A percentile compares a stretch with the other conserved stretches of the same genome.
Conservation (phyloP, 345 rosid genomes). For the Brassica incana region DNA sequence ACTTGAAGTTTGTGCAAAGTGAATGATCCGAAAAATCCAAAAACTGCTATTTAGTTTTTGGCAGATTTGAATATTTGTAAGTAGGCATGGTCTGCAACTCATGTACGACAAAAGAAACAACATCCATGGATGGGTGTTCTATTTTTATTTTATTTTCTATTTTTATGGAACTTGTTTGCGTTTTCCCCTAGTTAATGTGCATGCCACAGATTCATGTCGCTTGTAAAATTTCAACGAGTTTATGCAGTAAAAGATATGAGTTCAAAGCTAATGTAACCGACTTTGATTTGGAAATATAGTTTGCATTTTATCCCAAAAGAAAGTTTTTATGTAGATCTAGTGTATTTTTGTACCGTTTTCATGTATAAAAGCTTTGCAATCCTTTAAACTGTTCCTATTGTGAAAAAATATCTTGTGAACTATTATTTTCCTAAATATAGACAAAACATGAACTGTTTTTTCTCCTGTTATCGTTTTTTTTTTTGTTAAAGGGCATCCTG, state of each 20-base stretch:
- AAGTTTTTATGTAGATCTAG: background rate
- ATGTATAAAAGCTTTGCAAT: background rate
- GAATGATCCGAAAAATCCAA: constrained; percentile 28
- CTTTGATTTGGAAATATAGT: too few species aligned
- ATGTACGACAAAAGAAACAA: background rate
- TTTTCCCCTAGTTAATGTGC: background rate
- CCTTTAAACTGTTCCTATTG: background rate
- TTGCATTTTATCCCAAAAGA: too few species aligned
- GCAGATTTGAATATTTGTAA: background rate
- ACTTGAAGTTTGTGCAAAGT: constrained; percentile 25
- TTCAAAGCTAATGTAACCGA: background rate
- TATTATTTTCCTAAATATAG: constrained; percentile 20
- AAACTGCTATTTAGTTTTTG: constrained; percentile 21
- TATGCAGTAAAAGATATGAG: background rate
- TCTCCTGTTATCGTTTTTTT: background rate
- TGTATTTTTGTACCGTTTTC: background rate
- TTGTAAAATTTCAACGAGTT: background rate
- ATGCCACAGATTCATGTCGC: background rate
- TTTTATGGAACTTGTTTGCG: background rate
- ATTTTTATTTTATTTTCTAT: background rate
- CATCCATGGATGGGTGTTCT: background rate
- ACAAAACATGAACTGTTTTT: constrained; percentile 10
- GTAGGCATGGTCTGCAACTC: constrained; percentile 13
- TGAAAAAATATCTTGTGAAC: background rate
- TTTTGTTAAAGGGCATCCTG: too few species aligned